phyloP scores from a whole-genome alignment of 495 filamentous ascomycete genomes.

The Copromyces sp. region DNA sequence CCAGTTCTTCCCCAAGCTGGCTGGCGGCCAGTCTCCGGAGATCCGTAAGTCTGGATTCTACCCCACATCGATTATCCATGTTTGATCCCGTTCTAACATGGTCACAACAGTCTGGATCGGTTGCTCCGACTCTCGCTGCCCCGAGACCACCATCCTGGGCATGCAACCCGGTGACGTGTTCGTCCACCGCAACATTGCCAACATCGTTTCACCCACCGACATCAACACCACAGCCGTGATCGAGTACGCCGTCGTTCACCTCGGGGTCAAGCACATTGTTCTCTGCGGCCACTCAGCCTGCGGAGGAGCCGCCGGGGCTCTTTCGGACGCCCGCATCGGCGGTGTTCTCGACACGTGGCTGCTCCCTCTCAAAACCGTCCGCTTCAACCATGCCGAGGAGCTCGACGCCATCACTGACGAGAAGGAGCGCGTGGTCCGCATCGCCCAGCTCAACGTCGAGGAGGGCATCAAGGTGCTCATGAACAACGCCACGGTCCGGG shows the following conservation, averaged over 20 bases:
- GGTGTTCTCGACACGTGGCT: slow-evolving; percentile 77
- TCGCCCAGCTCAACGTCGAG: slow-evolving; percentile 62
- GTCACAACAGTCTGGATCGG: slow-evolving; percentile 63
- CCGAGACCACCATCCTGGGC: slow-evolving; percentile 74
- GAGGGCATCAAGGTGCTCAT: slow-evolving; percentile 54
- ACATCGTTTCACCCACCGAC: slow-evolving; percentile 69
- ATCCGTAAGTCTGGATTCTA: slow-evolving; percentile 42
- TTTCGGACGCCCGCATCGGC: slow-evolving; percentile 58
- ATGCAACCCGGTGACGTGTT: slow-evolving; percentile 84
- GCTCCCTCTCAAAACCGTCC: slow-evolving; percentile 55
- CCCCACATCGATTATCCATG: neutral
- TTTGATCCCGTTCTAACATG: neutral
- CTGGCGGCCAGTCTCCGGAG: slow-evolving; percentile 57
- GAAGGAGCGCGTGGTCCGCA: slow-evolving; percentile 37
- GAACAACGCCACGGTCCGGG: slow-evolving; percentile 48
- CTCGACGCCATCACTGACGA: slow-evolving; percentile 38
- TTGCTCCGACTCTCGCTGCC: slow-evolving; percentile 82
- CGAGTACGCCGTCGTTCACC: slow-evolving; percentile 64
- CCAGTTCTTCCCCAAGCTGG: slow-evolving; percentile 60
- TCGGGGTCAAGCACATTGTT: slow-evolving; percentile 75
- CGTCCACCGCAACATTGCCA: slow-evolving; percentile 91
- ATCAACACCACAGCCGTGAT: slow-evolving; percentile 69
- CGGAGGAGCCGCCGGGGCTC: slow-evolving; percentile 63
- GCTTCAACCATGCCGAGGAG: slow-evolving; percentile 43
- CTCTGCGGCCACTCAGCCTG: slow-evolving; percentile 78